phyloP scores from a whole-genome alignment of 192 early-diverging fungal genomes.

The Dissophora globulifera region DNA sequence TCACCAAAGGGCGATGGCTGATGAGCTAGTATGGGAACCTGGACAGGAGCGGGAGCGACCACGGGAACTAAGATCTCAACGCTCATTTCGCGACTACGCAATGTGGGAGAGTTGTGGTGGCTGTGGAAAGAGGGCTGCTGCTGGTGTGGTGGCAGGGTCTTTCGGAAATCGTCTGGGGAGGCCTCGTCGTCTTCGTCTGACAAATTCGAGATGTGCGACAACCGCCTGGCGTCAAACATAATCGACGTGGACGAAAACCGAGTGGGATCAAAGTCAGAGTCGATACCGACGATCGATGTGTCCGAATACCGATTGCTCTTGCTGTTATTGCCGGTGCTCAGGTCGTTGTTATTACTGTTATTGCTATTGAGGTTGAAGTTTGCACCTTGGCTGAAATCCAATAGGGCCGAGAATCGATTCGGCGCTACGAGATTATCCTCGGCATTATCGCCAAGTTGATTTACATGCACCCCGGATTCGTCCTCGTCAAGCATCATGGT shows the following conservation, averaged over 20 bases:
- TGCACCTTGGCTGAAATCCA: conserved; percentile 19
- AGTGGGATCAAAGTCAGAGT: conserved; percentile 26
- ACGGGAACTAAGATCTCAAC: not conserved
- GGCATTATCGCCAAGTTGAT: conserved; percentile 21
- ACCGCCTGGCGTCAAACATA: conserved; percentile 48
- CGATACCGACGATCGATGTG: conserved; percentile 1
- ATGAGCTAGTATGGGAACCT: no score
- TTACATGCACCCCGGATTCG: not conserved
- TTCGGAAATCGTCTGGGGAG: conserved; percentile 35
- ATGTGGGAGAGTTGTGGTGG: conserved; percentile 23
- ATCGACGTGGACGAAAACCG: conserved; percentile 32
- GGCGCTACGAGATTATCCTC: conserved; percentile 28
- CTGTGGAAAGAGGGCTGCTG: conserved; percentile 46
- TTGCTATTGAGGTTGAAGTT: not conserved
- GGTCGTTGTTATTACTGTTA: conserved; percentile 8
- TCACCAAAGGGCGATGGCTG: conserved; percentile 20
- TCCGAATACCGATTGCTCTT: conserved; percentile 27
- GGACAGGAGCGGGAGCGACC: conserved; percentile 1
- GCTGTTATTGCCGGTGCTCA: not conserved
- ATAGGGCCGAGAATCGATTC: conserved; percentile 38
- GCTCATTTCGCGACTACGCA: not conserved
- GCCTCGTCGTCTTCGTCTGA: conserved; percentile 32
- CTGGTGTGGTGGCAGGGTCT: conserved; percentile 35
- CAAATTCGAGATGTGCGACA: conserved; percentile 19
- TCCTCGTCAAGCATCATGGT: conserved; percentile 1